Evolutionary conservation across 768 basidiomycete genomes (phyloP), one percentile per base, ranked within the genome.

Genomic region (Pleurotus ostreatus): DNA sequence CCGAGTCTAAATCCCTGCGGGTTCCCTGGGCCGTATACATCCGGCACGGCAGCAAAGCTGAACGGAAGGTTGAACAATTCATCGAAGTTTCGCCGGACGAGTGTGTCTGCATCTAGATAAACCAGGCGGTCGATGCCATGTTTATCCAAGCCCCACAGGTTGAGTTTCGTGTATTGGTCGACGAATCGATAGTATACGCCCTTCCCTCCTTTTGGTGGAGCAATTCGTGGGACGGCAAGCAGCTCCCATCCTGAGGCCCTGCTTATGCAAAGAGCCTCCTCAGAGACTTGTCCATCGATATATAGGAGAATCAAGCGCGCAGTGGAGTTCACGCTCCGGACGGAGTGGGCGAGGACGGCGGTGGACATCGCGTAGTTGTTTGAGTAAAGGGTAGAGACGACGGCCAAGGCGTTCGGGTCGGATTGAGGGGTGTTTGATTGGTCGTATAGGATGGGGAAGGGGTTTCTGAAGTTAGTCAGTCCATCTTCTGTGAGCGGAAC

Each of bases 101-200:
- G 70, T 8, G 73, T 75, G 65, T 78, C 75, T n/a, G 71, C 69
- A 59, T 74, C 71, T 54, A 78, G 66, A 60, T 77, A 76, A 22
- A 77, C 68, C 11, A 70, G 66, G 30, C 62, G 46, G 26, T 65
- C 57, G 58, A 73, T 61, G 41, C 73, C 69, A 1, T 64, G 49
- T 45, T 54, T 47, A 47, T 71, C 70, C 34, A 78, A 63, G 43
- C 62, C 63, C 77, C 77, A 78, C 5, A 78, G 65, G 30, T 65
- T 66, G 4, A 78, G 68, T 55, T 77, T 78, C 8, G 77, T 76
- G 67, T 74, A 78, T 52, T 75, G 72, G 62, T 78, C 77, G 37
- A 62, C 23, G 61, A 74, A 75, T 48, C 70, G 71, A 38, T 58
- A 45, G 61, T 70, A 60, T 30, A 74, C 61, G 7, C 72, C 74